Base-by-base conservation (phyloP, 352 stramenopile species). In the Globisporangium paddicum region DNA sequence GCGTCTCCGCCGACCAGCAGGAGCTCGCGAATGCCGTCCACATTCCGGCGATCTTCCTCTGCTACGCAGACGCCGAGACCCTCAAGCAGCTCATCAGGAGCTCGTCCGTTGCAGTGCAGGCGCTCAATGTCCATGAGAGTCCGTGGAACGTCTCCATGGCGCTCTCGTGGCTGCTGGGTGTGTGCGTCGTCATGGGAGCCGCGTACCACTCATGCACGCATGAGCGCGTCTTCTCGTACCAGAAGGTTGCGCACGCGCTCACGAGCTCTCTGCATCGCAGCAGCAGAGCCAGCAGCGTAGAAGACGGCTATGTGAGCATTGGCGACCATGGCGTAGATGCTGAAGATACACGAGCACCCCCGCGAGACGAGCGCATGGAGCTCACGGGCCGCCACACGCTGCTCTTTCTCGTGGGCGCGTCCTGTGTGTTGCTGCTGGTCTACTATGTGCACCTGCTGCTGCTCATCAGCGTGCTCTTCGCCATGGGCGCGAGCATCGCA, bases 91-190 rank as follows among this genome's bases (percentile, higher is more conserved):
- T 67, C 10, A 48, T 68, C 28, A 55, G 57, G 2, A 42, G 45
- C 28, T 25, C 47, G 14, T 45, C 41, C 0, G 59, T 77, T 34
- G 26, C 62, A 0, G 64, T 73, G 18, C 70, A 58, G 35, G 75
- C 62, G 1, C 73, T 83, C 54, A 69, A 71, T 19, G 44, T 57
- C 3, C 66, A 84, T 23, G 75, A 84, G 55, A 78, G 62, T 56
- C 72, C 75, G 18, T 90, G 80, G 80, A 88, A 90, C 46, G 28
- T 71, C 26, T 82, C 78, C 10, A 90, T 90, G 80, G 58, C 77
- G 13, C 46, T 86, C 16, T 83, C 75, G 25, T 90, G 80, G 80
- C 41, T 78, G 9, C 62, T 90, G 14, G 80, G 74, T 5, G 76
- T 90, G 14, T 19, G 62, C 19, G 71, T 77, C 11, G 74, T 88